Evolutionary conservation across 441 rosid species (phyloP).

Genomic region (Euphorbia corollata): DNA sequence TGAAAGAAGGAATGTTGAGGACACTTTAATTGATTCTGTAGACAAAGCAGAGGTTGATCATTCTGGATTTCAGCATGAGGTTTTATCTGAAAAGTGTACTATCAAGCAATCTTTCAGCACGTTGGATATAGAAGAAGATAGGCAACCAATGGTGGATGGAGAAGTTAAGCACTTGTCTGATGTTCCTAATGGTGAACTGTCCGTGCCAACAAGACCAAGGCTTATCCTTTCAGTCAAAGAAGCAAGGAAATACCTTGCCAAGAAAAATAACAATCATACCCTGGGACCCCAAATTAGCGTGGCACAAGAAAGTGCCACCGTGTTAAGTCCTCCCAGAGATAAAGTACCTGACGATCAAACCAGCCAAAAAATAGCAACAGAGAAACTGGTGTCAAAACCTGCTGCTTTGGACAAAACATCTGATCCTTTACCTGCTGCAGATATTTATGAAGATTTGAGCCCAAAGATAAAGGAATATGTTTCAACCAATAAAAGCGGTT

Average conservation of each 20-base stretch:
- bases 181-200: conserved; percentile 24
- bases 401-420: conserved; percentile 25
- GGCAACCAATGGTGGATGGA: conserved; percentile 18
- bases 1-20: conserved; percentile 19
- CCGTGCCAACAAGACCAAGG: conserved; percentile 34
- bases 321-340: conserved; percentile 21
- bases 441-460: conserved; percentile 22
- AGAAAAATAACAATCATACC: conserved; percentile 23
- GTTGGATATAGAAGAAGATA: conserved; percentile 24
- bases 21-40: conserved; percentile 15
- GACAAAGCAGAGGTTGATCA: conserved; percentile 22
- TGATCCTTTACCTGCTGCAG: conserved; percentile 23
- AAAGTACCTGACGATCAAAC: conserved; percentile 22
- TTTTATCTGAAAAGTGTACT: conserved; percentile 27
- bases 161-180: conserved; percentile 29
- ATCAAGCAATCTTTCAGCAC: conserved; percentile 24
- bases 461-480: conserved; percentile 20
- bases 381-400: conserved; percentile 18
- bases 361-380: conserved; percentile 22
- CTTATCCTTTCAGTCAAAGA: conserved; percentile 70
- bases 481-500: conserved; percentile 24
- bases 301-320: conserved; percentile 23
- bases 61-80: conserved; percentile 22
- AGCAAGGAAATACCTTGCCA: conserved; percentile 73
- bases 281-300: conserved; percentile 24